Evolutionary conservation across 2,329 filamentous ascomycete genomes (phyloP), one percentile per base, ranked within the genome.

Genomic region (Albophoma yamanashiensis): DNA sequence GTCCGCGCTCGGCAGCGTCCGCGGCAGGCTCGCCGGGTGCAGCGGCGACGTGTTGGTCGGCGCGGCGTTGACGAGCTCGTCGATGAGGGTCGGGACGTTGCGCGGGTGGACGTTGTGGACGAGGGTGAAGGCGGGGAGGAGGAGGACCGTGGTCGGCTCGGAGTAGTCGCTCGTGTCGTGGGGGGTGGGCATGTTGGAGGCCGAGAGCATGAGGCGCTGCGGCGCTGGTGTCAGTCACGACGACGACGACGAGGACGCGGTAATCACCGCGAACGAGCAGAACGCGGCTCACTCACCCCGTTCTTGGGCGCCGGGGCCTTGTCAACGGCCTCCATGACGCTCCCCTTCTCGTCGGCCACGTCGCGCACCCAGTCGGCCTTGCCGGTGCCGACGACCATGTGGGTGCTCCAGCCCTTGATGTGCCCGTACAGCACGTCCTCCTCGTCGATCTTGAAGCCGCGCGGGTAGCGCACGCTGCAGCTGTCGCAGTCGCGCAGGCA

Each of bases 301-400:
- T 89, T 90, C 34, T 73, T 80, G 1, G 87, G 87, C 70, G 80
- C 81, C 14, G 79, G 76, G 1, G 80, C 79, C 59, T 77, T 77
- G 17, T 75, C 82, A 66, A 92, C 82, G 1, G 89, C 89, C 76
- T 91, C 80, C 89, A 93, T 93, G 39, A 93, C 82, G 70, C 88
- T 91, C 7, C 89, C 89, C 74, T 89, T 87, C 78, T 97, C 94
- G 70, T 97, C 89, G 60, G 84, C 85, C 55, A 96, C 90, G 76
- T 96, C 89, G 62, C 90, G 78, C 69, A 93, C 89, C 94, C 94
- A 99, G 75, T 99, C 94, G 34, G 87, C 83, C 82, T 97, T 96
- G 62, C 92, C 91, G n/a, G 94, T 99, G 31, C 91, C 94, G 20
- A 97, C 91, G 39, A 99, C 78, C 63, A 96, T 71, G 75, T 99